Conservation (phyloP, 2,329 filamentous ascomycete species). For the Ophiocordyceps camponoti-saundersi region DNA sequence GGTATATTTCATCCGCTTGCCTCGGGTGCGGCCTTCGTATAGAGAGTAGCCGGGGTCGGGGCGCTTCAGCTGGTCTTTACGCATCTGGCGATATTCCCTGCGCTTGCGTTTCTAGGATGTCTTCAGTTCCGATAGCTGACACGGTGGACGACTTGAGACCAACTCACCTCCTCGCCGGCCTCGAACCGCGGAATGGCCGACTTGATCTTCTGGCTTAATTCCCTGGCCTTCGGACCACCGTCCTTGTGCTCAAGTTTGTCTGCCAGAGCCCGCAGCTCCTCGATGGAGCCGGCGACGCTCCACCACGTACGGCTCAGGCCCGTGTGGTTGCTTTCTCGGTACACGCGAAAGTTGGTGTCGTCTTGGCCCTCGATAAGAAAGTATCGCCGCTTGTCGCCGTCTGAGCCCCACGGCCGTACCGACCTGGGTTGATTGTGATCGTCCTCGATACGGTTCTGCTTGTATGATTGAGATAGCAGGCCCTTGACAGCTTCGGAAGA, state of each 20-base stretch:
- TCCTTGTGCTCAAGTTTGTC: slow-evolving; percentile 63
- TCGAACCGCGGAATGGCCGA: slow-evolving; percentile 80
- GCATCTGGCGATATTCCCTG: slow-evolving; percentile 74
- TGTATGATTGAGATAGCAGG: slow-evolving; percentile 76
- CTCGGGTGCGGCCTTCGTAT: slow-evolving; percentile 90
- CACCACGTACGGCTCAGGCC: slow-evolving; percentile 70
- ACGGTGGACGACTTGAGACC: not conserved
- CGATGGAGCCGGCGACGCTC: slow-evolving; percentile 80
- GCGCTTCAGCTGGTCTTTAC: slow-evolving; percentile 73
- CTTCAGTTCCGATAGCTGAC: not conserved
- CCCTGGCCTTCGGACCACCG: slow-evolving; percentile 63
- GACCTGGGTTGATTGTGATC: slow-evolving; percentile 72
- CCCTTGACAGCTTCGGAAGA: slow-evolving; percentile 71
- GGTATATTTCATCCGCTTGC: slow-evolving; percentile 92
- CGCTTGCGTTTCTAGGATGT: slow-evolving; percentile 66
- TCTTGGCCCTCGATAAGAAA: slow-evolving; percentile 88
- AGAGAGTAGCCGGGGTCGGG: slow-evolving; percentile 81
- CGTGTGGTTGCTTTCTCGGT: slow-evolving; percentile 78
- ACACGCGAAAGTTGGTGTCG: slow-evolving; percentile 85
- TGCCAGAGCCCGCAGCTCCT: slow-evolving; percentile 61
- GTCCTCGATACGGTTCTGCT: slow-evolving; percentile 67
- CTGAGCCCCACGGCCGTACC: slow-evolving; percentile 78
- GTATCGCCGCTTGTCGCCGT: slow-evolving; percentile 83
- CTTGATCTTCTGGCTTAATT: slow-evolving; percentile 60
- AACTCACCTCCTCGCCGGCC: slow-evolving; percentile 67